Conservation (phyloP, 805 yeast genomes). For the Yarrowia sp. region DNA sequence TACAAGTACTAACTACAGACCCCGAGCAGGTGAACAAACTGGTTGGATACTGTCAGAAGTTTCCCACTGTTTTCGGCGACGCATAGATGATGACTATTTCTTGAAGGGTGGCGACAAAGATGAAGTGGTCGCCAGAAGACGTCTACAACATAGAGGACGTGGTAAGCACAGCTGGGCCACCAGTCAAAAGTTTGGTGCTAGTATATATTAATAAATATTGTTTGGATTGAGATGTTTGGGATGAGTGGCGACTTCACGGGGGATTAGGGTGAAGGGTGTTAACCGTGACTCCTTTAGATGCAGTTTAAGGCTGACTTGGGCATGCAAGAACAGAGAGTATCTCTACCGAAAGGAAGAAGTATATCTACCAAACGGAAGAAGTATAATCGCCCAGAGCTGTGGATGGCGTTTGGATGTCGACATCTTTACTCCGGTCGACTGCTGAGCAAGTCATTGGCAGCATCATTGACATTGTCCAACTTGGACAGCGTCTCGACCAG, state of each 20-base stretch:
- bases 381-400: too few relatives aligned
- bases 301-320: too few relatives aligned
- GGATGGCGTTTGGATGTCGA: too few relatives aligned
- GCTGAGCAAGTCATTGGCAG: neutral
- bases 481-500: neutral
- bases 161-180: neutral
- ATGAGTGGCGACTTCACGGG: too few relatives aligned
- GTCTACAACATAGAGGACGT: neutral
- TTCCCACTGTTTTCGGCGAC: slow-evolving; percentile 3
- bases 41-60: slow-evolving; percentile 3
- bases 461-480: slow-evolving; percentile 7
- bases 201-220: slow-evolving; percentile 22
- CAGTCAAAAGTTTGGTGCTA: neutral
- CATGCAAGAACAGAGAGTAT: too few relatives aligned
- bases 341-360: too few relatives aligned
- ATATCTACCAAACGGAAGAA: too few relatives aligned
- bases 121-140: neutral
- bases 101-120: neutral
- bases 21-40: slow-evolving; percentile 2
- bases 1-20: neutral
- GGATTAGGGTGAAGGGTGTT: too few relatives aligned
- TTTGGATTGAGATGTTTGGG: too few relatives aligned
- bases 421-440: too few relatives aligned
- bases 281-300: too few relatives aligned
- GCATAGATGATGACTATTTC: neutral